Conservation (phyloP, 495 filamentous ascomycete species). For the Lasiosphaeria miniovina region DNA sequence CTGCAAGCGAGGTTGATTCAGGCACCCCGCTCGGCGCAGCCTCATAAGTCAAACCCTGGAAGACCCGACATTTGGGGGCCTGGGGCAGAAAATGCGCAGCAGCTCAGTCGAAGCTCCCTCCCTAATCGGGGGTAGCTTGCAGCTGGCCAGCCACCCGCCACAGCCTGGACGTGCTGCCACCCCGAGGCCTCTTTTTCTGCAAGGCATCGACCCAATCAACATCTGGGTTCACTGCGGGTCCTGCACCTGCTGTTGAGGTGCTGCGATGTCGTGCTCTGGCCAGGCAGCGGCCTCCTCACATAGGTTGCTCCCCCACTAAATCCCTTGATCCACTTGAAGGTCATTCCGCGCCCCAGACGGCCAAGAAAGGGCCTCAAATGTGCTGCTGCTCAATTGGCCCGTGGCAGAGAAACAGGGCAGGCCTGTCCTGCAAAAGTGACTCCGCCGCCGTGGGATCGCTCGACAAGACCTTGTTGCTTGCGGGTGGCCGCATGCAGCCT, state of each 20-base stretch:
- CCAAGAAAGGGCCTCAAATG: no score
- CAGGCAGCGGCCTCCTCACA: background rate
- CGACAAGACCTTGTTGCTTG: background rate
- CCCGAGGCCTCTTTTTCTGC: background rate
- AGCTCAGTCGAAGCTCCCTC: background rate
- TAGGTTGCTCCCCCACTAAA: background rate
- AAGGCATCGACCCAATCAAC: slow-evolving; percentile 1
- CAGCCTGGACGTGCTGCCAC: background rate
- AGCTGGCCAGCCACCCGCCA: background rate
- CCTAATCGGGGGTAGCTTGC: background rate
- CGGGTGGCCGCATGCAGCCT: slow-evolving; percentile 11
- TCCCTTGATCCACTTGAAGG: background rate
- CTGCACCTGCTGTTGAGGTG: background rate
- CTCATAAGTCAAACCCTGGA: background rate
- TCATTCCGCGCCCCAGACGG: background rate
- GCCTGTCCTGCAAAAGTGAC: background rate
- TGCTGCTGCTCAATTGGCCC: no score
- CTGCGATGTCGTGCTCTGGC: background rate
- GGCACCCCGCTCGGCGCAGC: background rate
- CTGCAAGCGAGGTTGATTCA: background rate
- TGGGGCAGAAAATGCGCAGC: slow-evolving; percentile 7
- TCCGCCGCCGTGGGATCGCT: background rate
- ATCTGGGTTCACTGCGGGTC: background rate
- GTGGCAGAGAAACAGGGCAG: no score
- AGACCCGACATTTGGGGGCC: no score